Base-by-base conservation (phyloP, 257 asterid species). In the Nicotiana attenuata region DNA sequence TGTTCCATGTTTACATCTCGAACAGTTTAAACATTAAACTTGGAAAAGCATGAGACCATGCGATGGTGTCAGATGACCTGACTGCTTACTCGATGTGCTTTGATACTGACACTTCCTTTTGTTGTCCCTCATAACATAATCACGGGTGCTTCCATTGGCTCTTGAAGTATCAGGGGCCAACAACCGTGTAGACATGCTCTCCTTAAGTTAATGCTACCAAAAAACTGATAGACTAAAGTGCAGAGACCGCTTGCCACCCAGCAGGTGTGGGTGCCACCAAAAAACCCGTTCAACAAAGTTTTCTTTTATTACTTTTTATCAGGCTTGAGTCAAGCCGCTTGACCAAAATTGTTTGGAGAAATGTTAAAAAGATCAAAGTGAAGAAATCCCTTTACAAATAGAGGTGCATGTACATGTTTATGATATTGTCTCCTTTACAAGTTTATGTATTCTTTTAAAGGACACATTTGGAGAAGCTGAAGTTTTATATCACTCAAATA, bases 401-500 rank as follows among this genome's bases (percentile, higher is more conserved):
- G 79, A 73, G 26, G 61, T 47, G 38, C 60, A 24, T 8, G 63
- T 47, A 24, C 41, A 47, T 47, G 79, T 73, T 14, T 47, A 3
- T 45, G 60, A 73, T 13, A 47, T 71, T 45, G 41, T 47, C 15
- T 41, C 78, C 38, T 73, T 47, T 13, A 47, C 7, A 47, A 41
- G 78, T 69, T 73, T 22, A 45, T 71, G 38, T 71, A 69, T 67
- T 35, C 35, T 17, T 24, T 66, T 67, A 35, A 67, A 35, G 10
- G 10, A 67, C 33, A 41, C 78, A 20, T 71, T 71, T 71, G 78
- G 78, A 71, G 78, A 71, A 69, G 78, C 57, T 69, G 78, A 41
- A 20, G 28, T 11, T 71, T 41, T n/a, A 45, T 71, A 13, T 28
- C 79, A 50, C 41, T 50, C 35, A 73, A 22, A 47, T 47, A 22